Evolutionary conservation across 2,329 filamentous ascomycete species (phyloP).

Genomic region (Arthrobotrys entomopaga): DNA sequence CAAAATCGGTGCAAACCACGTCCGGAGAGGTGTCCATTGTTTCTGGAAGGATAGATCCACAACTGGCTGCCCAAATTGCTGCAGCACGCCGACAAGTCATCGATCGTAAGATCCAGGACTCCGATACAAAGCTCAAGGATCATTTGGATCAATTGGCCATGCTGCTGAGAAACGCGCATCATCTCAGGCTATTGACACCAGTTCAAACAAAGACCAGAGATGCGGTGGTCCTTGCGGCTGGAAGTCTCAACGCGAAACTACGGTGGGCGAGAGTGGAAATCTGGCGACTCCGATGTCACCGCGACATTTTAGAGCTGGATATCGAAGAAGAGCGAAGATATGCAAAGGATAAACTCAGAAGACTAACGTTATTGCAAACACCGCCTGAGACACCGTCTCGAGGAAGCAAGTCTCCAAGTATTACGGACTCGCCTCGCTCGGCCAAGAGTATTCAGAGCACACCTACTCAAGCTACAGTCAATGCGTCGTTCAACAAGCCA

Average conservation of each 20-base stretch:
- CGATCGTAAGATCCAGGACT: conserved; percentile 81
- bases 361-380: conserved; percentile 48
- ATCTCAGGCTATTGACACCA: conserved; percentile 86
- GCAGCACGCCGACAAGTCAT: conserved; percentile 84
- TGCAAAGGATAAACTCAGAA: conserved; percentile 57
- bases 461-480: conserved; percentile 44
- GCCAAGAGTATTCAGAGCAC: conserved; percentile 53
- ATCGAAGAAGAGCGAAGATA: conserved; percentile 76
- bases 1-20: conserved; percentile 72
- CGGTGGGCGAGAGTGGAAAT: conserved; percentile 96
- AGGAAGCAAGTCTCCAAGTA: conserved; percentile 44
- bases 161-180: conserved; percentile 86
- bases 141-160: conserved; percentile 82
- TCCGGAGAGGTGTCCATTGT: conserved; percentile 79
- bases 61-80: conserved; percentile 87
- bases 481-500: conserved; percentile 45
- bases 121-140: conserved; percentile 78
- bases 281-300: conserved; percentile 89
- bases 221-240: conserved; percentile 83
- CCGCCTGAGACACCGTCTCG: conserved; percentile 39
- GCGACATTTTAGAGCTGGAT: conserved; percentile 85
- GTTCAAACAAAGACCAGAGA: conserved; percentile 92
- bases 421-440: conserved; percentile 45
- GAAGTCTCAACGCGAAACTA: conserved; percentile 83
- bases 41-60: conserved; percentile 77